phyloP scores from a whole-genome alignment of 352 stramenopile species.

The Pythium guiyangense region DNA sequence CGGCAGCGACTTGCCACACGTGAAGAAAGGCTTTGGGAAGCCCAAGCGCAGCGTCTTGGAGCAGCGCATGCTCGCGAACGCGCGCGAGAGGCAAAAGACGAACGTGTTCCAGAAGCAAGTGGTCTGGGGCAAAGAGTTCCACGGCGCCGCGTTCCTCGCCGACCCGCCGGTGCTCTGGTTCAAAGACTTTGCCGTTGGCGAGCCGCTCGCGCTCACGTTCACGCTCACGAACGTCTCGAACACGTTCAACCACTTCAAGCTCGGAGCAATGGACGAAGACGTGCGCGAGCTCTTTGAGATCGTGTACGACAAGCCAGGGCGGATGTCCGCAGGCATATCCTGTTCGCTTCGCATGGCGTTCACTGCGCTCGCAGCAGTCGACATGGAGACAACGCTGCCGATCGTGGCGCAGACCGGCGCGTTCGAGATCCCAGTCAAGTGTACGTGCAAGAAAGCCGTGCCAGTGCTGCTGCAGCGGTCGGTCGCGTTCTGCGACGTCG shows the following conservation, averaged over 20 bases:
- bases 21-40: conserved; percentile 29
- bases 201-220: conserved; percentile 48
- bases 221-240: conserved; percentile 90
- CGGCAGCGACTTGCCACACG: neutral
- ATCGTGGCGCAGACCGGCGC: conserved; percentile 76
- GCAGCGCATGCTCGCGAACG: conserved; percentile 42
- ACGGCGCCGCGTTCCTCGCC: conserved; percentile 70
- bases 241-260: conserved; percentile 90
- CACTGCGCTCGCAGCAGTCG: conserved; percentile 42
- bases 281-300: conserved; percentile 88
- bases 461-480: conserved; percentile 39
- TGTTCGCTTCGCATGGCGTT: conserved; percentile 76
- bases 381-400: conserved; percentile 60
- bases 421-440: conserved; percentile 74
- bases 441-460: conserved; percentile 78
- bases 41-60: conserved; percentile 60
- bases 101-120: conserved; percentile 63
- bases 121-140: conserved; percentile 81
- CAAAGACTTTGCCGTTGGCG: conserved; percentile 87
- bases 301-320: conserved; percentile 75
- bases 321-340: conserved; percentile 88
- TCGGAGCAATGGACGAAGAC: conserved; percentile 66
- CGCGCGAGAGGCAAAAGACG: conserved; percentile 42
- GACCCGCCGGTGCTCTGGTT: conserved; percentile 83
- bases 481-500: conserved; percentile 63